phyloP scores from a whole-genome alignment of 2,329 filamentous ascomycete species.

The Penicillium palitans region DNA sequence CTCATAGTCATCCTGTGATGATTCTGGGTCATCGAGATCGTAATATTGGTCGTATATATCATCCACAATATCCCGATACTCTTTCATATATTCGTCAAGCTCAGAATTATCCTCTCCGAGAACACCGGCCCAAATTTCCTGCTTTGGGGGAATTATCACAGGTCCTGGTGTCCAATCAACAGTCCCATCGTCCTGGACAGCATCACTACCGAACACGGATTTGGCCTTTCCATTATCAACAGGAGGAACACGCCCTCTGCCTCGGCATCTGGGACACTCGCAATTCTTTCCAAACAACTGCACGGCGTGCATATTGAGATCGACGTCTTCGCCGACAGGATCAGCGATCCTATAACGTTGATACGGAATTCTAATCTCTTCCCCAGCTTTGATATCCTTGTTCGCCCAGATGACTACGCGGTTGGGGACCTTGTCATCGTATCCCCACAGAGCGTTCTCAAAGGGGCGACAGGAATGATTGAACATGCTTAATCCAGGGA shows the following conservation, averaged over 20 bases:
- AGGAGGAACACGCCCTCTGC: not conserved
- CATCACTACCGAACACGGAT: not conserved
- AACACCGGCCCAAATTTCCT: not conserved
- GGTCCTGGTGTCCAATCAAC: not conserved
- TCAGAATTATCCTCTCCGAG: not conserved
- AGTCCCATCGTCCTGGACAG: not conserved
- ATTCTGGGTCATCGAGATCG: not conserved
- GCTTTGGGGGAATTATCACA: not conserved
- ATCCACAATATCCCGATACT: not conserved
- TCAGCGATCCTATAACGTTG: constrained; percentile 7
- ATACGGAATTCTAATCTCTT: constrained; percentile 32
- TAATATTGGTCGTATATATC: not conserved
- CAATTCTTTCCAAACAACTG: constrained; percentile 21
- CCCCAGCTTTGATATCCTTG: constrained; percentile 22
- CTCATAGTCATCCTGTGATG: not conserved
- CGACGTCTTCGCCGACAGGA: not conserved
- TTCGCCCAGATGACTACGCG: constrained; percentile 33
- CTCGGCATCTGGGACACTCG: constrained; percentile 9
- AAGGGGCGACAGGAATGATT: constrained; percentile 26
- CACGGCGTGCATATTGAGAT: constrained; percentile 6
- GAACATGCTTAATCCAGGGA: constrained; percentile 36
- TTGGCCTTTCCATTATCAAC: not conserved
- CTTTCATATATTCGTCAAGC: not conserved
- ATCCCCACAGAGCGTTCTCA: constrained; percentile 35
- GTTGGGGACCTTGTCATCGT: constrained; percentile 30